Percentiles rank a stretch among this genome's conserved stretches.
Evolutionary conservation across 768 basidiomycete species (phyloP).

Genomic region (Panus rudis): DNA sequence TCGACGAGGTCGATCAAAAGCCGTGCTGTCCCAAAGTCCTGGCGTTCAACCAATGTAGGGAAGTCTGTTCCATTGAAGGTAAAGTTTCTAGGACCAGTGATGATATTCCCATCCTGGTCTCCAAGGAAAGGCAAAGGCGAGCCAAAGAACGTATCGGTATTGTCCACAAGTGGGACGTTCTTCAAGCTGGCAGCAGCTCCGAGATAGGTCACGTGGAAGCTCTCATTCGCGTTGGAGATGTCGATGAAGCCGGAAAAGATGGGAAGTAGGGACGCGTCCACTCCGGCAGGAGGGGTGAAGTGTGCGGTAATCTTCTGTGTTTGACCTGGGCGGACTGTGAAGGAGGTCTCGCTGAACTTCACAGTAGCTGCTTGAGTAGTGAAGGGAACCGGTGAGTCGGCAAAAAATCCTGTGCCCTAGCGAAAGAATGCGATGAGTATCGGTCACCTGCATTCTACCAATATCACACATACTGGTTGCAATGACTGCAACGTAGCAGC

Average conservation of each 20-base stretch:
- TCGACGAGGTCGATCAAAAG: conserved; percentile 44
- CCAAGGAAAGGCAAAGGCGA: conserved; percentile 35
- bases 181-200: conserved; percentile 37
- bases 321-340: conserved; percentile 40
- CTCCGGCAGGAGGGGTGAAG: conserved; percentile 40
- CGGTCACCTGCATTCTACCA: not conserved
- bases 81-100: conserved; percentile 36
- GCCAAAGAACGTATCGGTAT: conserved; percentile 42
- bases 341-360: conserved; percentile 33
- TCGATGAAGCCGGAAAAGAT: conserved; percentile 55
- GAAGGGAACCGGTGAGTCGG: conserved; percentile 45
- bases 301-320: conserved; percentile 33
- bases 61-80: conserved; percentile 37
- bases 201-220: conserved; percentile 38
- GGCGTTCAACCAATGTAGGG: conserved; percentile 32
- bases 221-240: conserved; percentile 27
- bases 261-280: conserved; percentile 39
- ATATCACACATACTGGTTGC: conserved; percentile 26
- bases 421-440: not conserved
- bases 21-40: conserved; percentile 43
- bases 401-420: conserved; percentile 37
- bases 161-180: conserved; percentile 45
- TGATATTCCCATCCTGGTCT: conserved; percentile 34
- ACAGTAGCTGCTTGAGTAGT: conserved; percentile 39
- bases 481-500: conserved; percentile 49